phyloP scores from a whole-genome alignment of 2,329 filamentous ascomycete species.

The Talaromyces sp. region DNA sequence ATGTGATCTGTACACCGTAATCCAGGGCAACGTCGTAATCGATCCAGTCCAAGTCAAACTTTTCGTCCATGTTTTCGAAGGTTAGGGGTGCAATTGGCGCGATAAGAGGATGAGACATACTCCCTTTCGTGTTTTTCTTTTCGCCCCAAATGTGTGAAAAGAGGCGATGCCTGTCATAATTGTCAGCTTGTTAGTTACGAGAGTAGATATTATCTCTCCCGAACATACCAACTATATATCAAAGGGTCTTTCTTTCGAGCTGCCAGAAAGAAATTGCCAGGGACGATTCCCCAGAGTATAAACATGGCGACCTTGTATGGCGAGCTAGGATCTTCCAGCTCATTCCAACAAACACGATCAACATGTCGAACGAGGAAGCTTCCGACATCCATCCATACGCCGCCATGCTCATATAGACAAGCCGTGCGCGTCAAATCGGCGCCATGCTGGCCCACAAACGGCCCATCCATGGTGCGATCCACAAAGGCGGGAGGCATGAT shows the following conservation, averaged over 20 bases:
- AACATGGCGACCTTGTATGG: constrained; percentile 26
- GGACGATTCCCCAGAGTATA: background rate
- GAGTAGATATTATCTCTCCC: too few relatives aligned
- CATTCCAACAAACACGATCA: constrained; percentile 40
- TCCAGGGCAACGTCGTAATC: background rate
- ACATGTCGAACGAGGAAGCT: constrained; percentile 37
- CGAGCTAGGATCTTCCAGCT: constrained; percentile 29
- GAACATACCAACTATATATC: constrained; percentile 4
- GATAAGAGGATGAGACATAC: background rate
- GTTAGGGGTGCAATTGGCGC: constrained; percentile 12
- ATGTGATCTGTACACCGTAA: constrained; percentile 5
- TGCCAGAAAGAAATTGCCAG: constrained; percentile 6
- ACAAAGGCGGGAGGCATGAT: constrained; percentile 39
- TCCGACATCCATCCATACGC: constrained; percentile 39
- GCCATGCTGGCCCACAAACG: constrained; percentile 39
- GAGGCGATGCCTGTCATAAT: constrained; percentile 3
- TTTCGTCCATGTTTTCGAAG: constrained; percentile 10
- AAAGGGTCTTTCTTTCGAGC: constrained; percentile 10
- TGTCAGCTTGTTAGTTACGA: background rate
- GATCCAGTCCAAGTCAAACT: constrained; percentile 8
- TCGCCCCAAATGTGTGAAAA: constrained; percentile 7
- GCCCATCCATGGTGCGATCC: constrained; percentile 40
- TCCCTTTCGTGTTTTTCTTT: constrained; percentile 1
- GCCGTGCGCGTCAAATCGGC: constrained; percentile 45
- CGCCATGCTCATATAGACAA: constrained; percentile 33